These are phyloP conservation scores for Lentinus brumalis DNA, from an alignment of 768 basidiomycete species.

Conservation along the genomic window DNA sequence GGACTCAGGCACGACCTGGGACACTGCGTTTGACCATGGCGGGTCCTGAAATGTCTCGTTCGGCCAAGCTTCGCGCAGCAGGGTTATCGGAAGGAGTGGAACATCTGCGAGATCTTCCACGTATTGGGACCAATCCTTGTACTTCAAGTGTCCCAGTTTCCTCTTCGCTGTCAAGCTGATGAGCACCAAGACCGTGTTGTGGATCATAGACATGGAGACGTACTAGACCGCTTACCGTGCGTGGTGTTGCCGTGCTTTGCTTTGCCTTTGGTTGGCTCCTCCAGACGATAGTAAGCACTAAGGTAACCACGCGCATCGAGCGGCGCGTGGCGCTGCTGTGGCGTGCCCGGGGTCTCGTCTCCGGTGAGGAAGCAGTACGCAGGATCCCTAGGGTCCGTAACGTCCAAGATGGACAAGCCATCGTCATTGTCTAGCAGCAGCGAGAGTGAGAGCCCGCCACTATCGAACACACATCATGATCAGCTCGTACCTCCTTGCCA, in stretches of 20 bases:
- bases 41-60: too few species aligned
- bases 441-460: background rate
- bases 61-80: constrained; percentile 11
- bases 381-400: constrained; percentile 31
- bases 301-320: constrained; percentile 11
- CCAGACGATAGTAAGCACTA: background rate
- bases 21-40: too few species aligned
- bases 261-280: too few species aligned
- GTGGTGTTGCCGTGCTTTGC: too few species aligned
- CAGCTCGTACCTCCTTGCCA: constrained; percentile 27
- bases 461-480: background rate
- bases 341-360: background rate
- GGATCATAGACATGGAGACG: background rate
- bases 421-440: constrained; percentile 35
- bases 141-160: background rate
- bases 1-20: background rate
- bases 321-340: background rate
- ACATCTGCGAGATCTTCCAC: constrained; percentile 3
- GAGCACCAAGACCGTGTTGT: background rate
- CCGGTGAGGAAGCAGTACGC: constrained; percentile 30
- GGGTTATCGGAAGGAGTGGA: background rate
- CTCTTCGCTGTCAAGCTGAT: background rate
- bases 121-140: background rate
- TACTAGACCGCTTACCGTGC: too few species aligned
- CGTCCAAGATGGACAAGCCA: constrained; percentile 38